A percentile compares a stretch with the other conserved stretches of the same genome.
Conservation (phyloP, 148 eudicot species). For the Rhododendron williamsianum region DNA sequence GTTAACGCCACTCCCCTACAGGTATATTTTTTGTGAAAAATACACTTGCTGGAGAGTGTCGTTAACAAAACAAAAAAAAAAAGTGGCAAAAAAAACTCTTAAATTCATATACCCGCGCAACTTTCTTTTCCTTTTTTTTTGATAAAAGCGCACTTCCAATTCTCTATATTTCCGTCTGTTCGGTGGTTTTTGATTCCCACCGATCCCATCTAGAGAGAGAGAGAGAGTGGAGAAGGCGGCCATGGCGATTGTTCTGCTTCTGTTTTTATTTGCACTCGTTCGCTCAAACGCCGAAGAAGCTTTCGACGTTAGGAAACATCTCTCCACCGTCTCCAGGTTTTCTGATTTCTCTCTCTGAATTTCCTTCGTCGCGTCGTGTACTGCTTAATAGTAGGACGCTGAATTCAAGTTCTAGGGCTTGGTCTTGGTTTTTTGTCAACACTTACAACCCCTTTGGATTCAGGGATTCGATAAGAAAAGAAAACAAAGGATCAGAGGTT, state of each 20-base stretch:
- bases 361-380: neutral
- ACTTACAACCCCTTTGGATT: neutral
- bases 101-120: neutral
- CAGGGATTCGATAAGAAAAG: neutral
- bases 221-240: neutral
- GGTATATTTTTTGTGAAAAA: no score
- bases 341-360: neutral
- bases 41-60: no score
- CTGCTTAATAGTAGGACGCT: neutral
- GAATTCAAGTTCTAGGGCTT: slow-evolving; percentile 3
- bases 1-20: no score
- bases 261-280: slow-evolving; percentile 17
- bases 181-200: neutral
- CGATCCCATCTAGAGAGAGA: neutral
- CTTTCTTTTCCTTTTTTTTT: no score
- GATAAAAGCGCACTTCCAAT: neutral
- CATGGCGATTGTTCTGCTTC: slow-evolving; percentile 15
- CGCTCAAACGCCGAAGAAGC: slow-evolving; percentile 36
- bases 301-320: slow-evolving; percentile 82
- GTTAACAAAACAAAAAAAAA: no score
- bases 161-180: neutral
- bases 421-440: neutral
- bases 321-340: slow-evolving; percentile 81
- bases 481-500: neutral
- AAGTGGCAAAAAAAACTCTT: no score